Percentiles rank a stretch among this genome's conserved stretches.
Conservation (phyloP, 2,329 filamentous ascomycete genomes). For the Coniochaeta sp. region DNA sequence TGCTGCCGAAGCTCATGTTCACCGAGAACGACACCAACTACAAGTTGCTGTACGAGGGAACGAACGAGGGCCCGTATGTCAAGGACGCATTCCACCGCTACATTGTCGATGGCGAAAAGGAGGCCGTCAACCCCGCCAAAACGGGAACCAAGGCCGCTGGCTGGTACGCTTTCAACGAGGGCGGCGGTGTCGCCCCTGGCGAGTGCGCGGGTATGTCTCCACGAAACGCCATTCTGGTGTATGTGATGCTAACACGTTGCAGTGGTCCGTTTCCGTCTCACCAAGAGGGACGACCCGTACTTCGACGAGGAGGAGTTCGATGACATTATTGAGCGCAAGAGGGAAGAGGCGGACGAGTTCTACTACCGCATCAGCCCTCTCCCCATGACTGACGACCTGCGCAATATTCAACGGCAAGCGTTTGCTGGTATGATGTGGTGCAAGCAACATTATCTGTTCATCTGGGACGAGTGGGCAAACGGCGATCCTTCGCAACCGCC, state of each 20-base stretch:
- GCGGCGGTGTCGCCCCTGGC: slow-evolving; percentile 77
- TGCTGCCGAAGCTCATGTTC: slow-evolving; percentile 79
- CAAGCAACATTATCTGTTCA: slow-evolving; percentile 93
- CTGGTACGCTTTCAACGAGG: slow-evolving; percentile 89
- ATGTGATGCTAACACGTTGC: slow-evolving; percentile 1
- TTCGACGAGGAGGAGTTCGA: slow-evolving; percentile 92
- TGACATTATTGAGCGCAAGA: slow-evolving; percentile 78
- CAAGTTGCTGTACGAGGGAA: slow-evolving; percentile 64
- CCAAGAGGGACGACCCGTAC: slow-evolving; percentile 66
- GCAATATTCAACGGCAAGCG: slow-evolving; percentile 91
- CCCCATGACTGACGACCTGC: slow-evolving; percentile 86
- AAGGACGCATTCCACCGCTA: slow-evolving; percentile 92
- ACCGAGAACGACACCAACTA: slow-evolving; percentile 95
- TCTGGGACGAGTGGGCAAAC: slow-evolving; percentile 97
- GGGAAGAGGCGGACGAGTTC: slow-evolving; percentile 91
- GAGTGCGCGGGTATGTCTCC: slow-evolving; percentile 79
- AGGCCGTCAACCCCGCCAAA: slow-evolving; percentile 71
- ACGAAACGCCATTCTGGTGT: slow-evolving; percentile 20
- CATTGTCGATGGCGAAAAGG: slow-evolving; percentile 76
- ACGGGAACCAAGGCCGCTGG: slow-evolving; percentile 84
- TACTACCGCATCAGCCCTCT: slow-evolving; percentile 89
- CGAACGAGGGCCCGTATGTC: slow-evolving; percentile 78
- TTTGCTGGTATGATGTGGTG: slow-evolving; percentile 98
- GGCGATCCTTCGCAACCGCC: slow-evolving; percentile 85
- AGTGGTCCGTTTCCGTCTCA: slow-evolving; percentile 88